Conservation (phyloP, 2,329 filamentous ascomycete species). For the Monosporascus sp. region DNA sequence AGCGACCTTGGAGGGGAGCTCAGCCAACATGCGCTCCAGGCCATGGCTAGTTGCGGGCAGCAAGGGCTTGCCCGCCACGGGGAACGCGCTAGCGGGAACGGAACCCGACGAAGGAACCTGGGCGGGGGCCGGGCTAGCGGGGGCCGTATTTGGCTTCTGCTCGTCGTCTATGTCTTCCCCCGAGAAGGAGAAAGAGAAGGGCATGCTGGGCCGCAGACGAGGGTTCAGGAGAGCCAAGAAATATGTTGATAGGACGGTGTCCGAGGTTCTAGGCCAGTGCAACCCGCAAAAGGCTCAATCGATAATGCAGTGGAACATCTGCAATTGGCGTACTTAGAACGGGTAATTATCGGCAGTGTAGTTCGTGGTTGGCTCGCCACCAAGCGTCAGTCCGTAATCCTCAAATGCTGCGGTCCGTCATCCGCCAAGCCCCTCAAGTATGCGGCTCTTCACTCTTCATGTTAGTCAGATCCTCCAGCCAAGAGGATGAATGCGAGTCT, state of each 20-base stretch:
- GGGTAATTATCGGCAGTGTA: not conserved
- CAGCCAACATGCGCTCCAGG: conserved; percentile 44
- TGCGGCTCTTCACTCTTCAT: not conserved
- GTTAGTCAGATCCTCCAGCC: not conserved
- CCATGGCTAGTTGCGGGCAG: conserved; percentile 49
- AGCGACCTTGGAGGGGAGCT: conserved; percentile 68
- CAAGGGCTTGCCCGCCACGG: conserved; percentile 55
- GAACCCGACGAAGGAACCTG: conserved; percentile 14
- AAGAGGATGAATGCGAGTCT: not conserved
- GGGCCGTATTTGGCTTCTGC: conserved; percentile 25
- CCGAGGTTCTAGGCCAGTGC: not conserved
- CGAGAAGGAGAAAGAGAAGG: conserved; percentile 56
- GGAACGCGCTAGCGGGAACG: conserved; percentile 46
- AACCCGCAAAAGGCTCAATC: not conserved
- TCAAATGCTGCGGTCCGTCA: no score
- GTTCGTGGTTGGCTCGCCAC: no score
- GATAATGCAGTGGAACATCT: not conserved
- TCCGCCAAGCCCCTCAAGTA: not conserved
- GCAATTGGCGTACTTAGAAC: not conserved
- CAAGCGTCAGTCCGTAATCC: no score
- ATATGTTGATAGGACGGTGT: not conserved
- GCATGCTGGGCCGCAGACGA: conserved; percentile 21
- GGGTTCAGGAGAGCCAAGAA: not conserved
- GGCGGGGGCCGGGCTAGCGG: conserved; percentile 8
- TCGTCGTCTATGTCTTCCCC: conserved; percentile 60